Evolutionary conservation across 2,329 filamentous ascomycete species (phyloP).

Genomic region (Calonectria honghensis): DNA sequence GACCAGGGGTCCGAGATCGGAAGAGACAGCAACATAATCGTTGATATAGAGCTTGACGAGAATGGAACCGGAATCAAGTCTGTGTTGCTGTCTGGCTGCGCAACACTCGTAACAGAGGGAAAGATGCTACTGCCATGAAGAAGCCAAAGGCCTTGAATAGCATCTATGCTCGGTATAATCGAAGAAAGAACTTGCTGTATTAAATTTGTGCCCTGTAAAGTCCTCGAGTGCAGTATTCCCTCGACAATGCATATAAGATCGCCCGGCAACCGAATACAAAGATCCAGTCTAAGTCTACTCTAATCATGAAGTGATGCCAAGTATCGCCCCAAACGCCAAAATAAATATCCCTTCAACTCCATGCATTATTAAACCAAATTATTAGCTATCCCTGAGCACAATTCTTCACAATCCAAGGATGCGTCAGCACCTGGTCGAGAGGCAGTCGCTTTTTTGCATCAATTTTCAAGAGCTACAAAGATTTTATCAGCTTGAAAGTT

Average conservation of each 20-base stretch:
- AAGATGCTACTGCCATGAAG: conserved; percentile 31
- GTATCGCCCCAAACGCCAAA: not conserved
- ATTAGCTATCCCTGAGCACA: conserved; percentile 23
- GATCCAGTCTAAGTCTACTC: not conserved
- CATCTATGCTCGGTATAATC: no score
- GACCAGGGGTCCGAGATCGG: conserved; percentile 42
- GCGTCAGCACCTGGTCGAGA: conserved; percentile 43
- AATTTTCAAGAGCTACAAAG: conserved; percentile 44
- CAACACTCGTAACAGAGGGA: conserved; percentile 36
- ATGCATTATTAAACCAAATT: not conserved
- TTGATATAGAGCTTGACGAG: conserved; percentile 33
- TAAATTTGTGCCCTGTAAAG: not conserved
- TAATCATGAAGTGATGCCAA: not conserved
- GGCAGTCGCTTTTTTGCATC: conserved; percentile 48
- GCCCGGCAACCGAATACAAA: no score
- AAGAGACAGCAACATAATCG: conserved; percentile 34
- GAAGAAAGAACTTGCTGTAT: not conserved
- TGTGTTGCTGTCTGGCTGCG: conserved; percentile 40
- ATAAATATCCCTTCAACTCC: not conserved
- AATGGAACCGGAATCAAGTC: conserved; percentile 13
- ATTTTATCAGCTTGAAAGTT: not conserved
- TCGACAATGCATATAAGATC: not conserved
- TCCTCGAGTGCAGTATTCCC: not conserved
- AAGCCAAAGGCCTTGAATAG: not conserved
- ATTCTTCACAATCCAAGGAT: conserved; percentile 51